Evolutionary conservation across 345 rosid species (phyloP).

Genomic region (Clarkia xantiana): DNA sequence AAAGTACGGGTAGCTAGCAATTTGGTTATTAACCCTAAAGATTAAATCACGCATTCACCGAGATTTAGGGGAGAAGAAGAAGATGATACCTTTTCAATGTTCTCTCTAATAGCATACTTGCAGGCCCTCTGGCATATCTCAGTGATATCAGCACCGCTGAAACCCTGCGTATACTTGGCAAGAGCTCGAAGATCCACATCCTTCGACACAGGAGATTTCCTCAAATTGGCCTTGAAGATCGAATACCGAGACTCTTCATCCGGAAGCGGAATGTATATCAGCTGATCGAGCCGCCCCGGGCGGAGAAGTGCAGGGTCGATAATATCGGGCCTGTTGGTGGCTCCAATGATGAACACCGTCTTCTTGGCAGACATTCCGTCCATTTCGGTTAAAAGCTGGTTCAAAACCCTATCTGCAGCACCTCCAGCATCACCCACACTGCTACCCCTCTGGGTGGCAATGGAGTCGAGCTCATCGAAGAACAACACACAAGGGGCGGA

Average conservation of each 20-base stretch:
- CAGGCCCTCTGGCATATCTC: slow-evolving; percentile 92
- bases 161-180: slow-evolving; percentile 83
- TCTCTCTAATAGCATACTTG: slow-evolving; percentile 87
- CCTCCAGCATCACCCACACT: slow-evolving; percentile 96
- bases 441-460: slow-evolving; percentile 96
- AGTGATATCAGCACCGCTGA: too few species aligned
- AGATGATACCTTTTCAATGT: slow-evolving; percentile 86
- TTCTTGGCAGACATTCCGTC: slow-evolving; percentile 99
- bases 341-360: slow-evolving; percentile 92
- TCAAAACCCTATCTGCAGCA: slow-evolving; percentile 93
- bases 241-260: slow-evolving; percentile 81
- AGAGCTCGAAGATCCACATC: slow-evolving; percentile 79
- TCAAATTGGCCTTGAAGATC: slow-evolving; percentile 77
- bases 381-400: slow-evolving; percentile 95
- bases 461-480: slow-evolving; percentile 92
- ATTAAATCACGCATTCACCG: too few species aligned
- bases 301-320: slow-evolving; percentile 91
- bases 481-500: slow-evolving; percentile 97
- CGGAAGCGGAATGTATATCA: slow-evolving; percentile 88
- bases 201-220: slow-evolving; percentile 81
- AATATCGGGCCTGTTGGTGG: slow-evolving; percentile 89
- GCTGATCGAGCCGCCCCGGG: slow-evolving; percentile 84
- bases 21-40: too few species aligned
- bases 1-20: too few species aligned
- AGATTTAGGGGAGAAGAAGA: too few species aligned